These are phyloP conservation scores for Cordyceps cateniannulata DNA, from an alignment of 2,329 filamentous ascomycete genomes.

Conservation along the genomic window DNA sequence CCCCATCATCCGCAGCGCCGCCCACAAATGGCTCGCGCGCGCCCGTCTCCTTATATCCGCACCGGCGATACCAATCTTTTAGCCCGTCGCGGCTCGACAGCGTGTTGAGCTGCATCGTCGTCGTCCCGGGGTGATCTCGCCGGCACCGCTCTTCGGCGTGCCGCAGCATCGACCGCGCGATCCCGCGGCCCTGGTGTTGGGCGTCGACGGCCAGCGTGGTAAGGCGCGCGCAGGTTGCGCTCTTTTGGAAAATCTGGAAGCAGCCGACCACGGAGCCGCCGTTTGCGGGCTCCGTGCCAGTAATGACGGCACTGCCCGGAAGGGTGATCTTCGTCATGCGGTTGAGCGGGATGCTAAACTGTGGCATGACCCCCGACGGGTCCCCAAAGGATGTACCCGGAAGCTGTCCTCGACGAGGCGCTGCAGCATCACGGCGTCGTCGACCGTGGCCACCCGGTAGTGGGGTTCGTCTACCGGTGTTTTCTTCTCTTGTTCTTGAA, in stretches of 20 bases:
- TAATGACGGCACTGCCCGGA: no score
- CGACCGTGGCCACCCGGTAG: not conserved
- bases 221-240: no score
- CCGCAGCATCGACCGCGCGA: not conserved
- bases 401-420: no score
- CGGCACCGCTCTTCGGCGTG: not conserved
- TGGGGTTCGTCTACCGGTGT: not conserved
- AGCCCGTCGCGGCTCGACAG: not conserved
- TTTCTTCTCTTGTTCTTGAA: not conserved
- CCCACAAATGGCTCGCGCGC: not conserved
- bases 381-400: no score
- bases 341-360: no score
- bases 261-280: no score
- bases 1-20: not conserved
- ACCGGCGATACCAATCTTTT: not conserved
- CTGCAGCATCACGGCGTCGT: not conserved
- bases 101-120: conserved; percentile 8
- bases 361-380: no score
- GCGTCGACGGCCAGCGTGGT: no score
- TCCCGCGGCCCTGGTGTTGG: no score
- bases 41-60: not conserved
- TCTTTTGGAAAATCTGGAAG: no score
- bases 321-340: no score
- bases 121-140: not conserved
- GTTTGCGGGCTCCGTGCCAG: no score